phyloP scores from a whole-genome alignment of 805 yeast genomes.

The Hanseniaspora nectarophila region DNA sequence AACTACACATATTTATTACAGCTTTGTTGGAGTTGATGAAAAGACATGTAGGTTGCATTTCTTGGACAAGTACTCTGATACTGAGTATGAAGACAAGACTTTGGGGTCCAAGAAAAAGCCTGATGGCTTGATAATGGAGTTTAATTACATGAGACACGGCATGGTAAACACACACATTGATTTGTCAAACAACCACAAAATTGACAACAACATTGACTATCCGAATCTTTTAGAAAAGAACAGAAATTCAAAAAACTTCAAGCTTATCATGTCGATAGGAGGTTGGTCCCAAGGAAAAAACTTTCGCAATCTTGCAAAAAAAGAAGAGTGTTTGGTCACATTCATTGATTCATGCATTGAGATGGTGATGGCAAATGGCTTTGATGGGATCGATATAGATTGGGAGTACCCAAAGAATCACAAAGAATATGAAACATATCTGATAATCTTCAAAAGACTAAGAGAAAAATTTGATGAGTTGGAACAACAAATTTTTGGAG shows the following conservation, averaged over 20 bases:
- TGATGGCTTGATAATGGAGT: conserved; percentile 41
- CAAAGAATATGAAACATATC: conserved; percentile 36
- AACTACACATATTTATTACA: conserved; percentile 62
- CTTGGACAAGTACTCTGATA: conserved; percentile 59
- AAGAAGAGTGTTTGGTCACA: conserved; percentile 27
- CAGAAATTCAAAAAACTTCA: conserved; percentile 31
- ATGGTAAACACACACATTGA: no score
- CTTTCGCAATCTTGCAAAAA: conserved; percentile 38
- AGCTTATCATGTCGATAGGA: conserved; percentile 66
- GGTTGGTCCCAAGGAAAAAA: conserved; percentile 52
- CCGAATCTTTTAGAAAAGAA: not conserved
- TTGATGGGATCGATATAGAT: conserved; percentile 88
- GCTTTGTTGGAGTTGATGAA: conserved; percentile 54
- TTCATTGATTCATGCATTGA: conserved; percentile 43
- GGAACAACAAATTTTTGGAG: conserved; percentile 26
- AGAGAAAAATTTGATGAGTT: conserved; percentile 32
- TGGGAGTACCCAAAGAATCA: conserved; percentile 73
- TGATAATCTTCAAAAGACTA: conserved; percentile 33
- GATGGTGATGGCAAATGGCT: conserved; percentile 42
- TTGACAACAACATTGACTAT: not conserved
- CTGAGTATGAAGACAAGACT: not conserved
- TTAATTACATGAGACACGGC: conserved; percentile 35
- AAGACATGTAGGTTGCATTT: conserved; percentile 42
- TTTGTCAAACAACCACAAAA: not conserved
- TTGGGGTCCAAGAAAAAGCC: not conserved